A percentile compares a stretch with the other conserved stretches of the same genome.
These are phyloP conservation scores for Bryoerythrophyllum caledonicum DNA, from an alignment of 225 moss, liverwort and hornwort species.

Conservation along the genomic window DNA sequence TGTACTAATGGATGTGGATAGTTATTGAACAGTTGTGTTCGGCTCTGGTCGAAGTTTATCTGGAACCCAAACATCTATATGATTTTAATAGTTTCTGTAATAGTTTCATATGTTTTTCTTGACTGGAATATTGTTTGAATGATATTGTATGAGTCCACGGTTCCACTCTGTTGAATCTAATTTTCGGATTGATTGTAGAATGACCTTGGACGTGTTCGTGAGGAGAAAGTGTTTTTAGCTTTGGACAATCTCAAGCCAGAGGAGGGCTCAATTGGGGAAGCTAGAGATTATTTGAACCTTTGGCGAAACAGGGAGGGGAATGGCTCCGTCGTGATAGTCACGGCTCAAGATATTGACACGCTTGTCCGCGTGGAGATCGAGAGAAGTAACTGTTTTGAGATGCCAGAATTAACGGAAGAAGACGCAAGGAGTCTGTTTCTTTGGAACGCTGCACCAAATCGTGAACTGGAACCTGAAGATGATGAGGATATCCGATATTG, in stretches of 20 bases:
- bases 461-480: neutral
- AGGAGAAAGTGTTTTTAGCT: neutral
- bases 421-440: neutral
- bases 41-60: neutral
- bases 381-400: neutral
- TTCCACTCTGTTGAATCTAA: neutral
- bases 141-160: neutral
- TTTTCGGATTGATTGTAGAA: neutral
- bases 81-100: too few relatives aligned
- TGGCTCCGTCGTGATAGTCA: neutral
- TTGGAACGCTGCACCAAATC: neutral
- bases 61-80: neutral
- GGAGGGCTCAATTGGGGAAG: neutral
- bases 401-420: neutral
- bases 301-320: neutral
- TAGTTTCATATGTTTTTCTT: neutral
- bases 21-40: neutral
- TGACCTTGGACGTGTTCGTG: neutral
- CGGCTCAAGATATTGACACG: neutral
- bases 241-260: neutral
- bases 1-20: too few relatives aligned
- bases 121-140: neutral
- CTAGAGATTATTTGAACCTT: neutral
- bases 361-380: neutral
- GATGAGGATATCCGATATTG: neutral